A percentile compares a stretch with the other conserved stretches of the same genome.
Evolutionary conservation across 2,329 filamentous ascomycete species (phyloP).

Genomic region (Meredithiella fracta): DNA sequence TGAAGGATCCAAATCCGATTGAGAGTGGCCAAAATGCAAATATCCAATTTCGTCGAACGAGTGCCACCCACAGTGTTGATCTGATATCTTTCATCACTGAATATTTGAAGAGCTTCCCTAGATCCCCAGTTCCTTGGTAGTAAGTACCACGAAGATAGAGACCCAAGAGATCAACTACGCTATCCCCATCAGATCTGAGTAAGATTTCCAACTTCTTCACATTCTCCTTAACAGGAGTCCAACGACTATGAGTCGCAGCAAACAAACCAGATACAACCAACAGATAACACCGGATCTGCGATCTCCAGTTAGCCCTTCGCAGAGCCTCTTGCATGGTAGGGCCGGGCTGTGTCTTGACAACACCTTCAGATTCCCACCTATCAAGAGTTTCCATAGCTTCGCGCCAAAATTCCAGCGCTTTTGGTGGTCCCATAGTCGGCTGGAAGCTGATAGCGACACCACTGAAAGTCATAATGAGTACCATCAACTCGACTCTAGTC

Average conservation of each 20-base stretch:
- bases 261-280: conserved; percentile 56
- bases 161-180: conserved; percentile 32
- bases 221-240: conserved; percentile 43
- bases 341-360: conserved; percentile 9
- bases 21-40: conserved; percentile 48
- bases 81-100: conserved; percentile 43
- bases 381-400: conserved; percentile 30
- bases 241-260: conserved; percentile 53
- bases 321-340: conserved; percentile 35
- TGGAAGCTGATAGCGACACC: conserved; percentile 32
- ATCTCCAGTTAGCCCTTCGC: conserved; percentile 45
- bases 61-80: conserved; percentile 29
- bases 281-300: conserved; percentile 49
- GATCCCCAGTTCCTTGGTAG: conserved; percentile 58
- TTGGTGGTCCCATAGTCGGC: conserved; percentile 21
- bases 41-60: conserved; percentile 41
- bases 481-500: conserved; percentile 40
- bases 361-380: conserved; percentile 24
- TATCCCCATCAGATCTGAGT: conserved; percentile 25
- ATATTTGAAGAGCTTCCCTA: conserved; percentile 51
- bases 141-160: conserved; percentile 62
- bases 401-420: conserved; percentile 25
- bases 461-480: conserved; percentile 38
- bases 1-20: conserved; percentile 61
- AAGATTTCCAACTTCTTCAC: conserved; percentile 36